Base-by-base conservation (phyloP, 306 rosid genomes). In the Alnus glutinosa region DNA sequence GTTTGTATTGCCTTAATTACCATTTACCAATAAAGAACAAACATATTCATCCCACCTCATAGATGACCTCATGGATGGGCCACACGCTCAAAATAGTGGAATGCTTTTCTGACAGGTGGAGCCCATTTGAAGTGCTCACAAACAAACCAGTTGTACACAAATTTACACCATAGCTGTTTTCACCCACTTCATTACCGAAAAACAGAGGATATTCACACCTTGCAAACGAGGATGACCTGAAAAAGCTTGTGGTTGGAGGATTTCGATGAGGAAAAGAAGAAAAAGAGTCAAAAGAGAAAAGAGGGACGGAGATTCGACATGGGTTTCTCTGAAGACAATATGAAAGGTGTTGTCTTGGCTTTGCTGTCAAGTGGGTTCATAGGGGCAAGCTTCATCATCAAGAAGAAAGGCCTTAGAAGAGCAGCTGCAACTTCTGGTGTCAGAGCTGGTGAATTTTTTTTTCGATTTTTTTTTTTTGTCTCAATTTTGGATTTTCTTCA, bases 321-420 rank as follows among this genome's bases (percentile, higher is more conserved):
- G 96, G 87, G 68, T 76, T 61, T 82, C 36, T 87, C 89, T 1
- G 77, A 82, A 34, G 89, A 90, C 90, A 93, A 91, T 84, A 67
- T 91, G 28, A 87, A 19, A 46, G 97, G 98, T 37, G 81, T 93
- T n/a, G 23, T 85, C 82, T 76, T 93, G 71, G 98, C 98, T 28
- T 79, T 93, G 89, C 76, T 68, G 3, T 93, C 98, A 51, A 93
- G 98, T 86, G 88, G 74, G 44, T 91, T 93, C 86, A 90, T 93
- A 61, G 98, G 98, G 63, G 81, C 88, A n/a, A 93, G 98, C 79
- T 93, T 93, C 66, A 93, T 93, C 78, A 91, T 93, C 48, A 91
- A 93, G 91, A 93, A 93, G 80, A 88, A 87, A 80, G 98, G 97
- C 14, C 94, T 93, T 47, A 78, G 89, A 87, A 88, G 84, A 91